Base-by-base conservation (phyloP, 2,329 filamentous ascomycete genomes). In the Diaporthe amygdali region DNA sequence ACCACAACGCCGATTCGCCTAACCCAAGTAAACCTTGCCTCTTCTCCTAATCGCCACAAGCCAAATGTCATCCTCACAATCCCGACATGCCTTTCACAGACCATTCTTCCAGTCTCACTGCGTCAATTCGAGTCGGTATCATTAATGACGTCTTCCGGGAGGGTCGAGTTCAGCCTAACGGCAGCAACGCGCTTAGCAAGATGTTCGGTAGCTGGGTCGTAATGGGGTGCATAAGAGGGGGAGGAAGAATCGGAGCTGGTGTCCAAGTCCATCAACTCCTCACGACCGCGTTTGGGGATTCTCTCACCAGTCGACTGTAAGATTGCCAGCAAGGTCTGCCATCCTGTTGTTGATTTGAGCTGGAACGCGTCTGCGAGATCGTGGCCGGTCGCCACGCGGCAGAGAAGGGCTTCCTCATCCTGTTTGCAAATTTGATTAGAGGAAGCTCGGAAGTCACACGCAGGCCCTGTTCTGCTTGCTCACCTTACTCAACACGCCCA, bases 291-390 rank as follows among this genome's bases (percentile, higher is more conserved):
- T 88, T 96, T 97, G 83, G 91, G 92, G 90, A 92, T 90, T 90
- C 92, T 92, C 93, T 97, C 95, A 97, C 95, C 94, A 89, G 94
- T 95, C 90, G 95, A 93, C 91, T 96, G 91, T 85, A 98, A 90
- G 81, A 99, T 97, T 82, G 93, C 92, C 84, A 96, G 89, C 79
- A 99, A 88, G 72, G 94, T 98, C 82, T 95, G 93, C 96, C 96
- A 99, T 79, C 96, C 96, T 79, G 92, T 89, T 77, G 93, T 95
- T 77, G 94, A 92, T 82, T 95, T 90, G 76, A 99, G 89, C 80
- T 96, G 92, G 79, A 94, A 91, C 72, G 92, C 92, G 76, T 97
- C 93, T 73, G 92, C 90, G 70, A 94, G 88, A 81, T 97, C 93
- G 79, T 96, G 93, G 72, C 90, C 90, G 52, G 91, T 93, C 30